Percentiles rank a stretch among this genome's conserved stretches.
These are phyloP conservation scores for Mrakia blollopis DNA, from an alignment of 768 basidiomycete genomes.

Conservation along the genomic window DNA sequence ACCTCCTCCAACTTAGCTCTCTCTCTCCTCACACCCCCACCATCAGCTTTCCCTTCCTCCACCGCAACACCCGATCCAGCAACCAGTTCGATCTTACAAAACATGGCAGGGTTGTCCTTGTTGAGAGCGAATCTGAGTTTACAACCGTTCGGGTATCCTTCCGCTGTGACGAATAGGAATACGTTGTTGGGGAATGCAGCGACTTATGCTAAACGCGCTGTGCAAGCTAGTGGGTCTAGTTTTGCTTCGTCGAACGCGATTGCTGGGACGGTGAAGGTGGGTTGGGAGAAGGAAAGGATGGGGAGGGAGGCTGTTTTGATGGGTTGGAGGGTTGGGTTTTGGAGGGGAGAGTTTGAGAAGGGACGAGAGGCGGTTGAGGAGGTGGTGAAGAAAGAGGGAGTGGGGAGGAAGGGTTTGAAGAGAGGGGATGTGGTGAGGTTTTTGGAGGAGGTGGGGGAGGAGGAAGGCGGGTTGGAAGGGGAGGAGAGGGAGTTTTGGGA, in stretches of 20 bases:
- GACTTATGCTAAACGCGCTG: slow-evolving; percentile 8
- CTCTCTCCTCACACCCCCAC: not conserved
- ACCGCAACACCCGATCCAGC: slow-evolving; percentile 9
- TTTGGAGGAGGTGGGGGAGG: not conserved
- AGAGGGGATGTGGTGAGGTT: not conserved
- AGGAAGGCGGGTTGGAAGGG: not conserved
- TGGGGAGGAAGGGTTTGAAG: not conserved
- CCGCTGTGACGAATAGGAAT: not conserved
- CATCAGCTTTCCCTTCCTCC: not conserved
- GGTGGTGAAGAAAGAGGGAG: not conserved
- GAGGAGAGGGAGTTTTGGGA: slow-evolving; percentile 8
- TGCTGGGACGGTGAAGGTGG: not conserved
- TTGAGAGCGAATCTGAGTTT: not conserved
- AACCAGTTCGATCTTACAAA: not conserved
- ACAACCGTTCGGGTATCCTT: not conserved
- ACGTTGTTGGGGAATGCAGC: not conserved
- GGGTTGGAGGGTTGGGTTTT: not conserved
- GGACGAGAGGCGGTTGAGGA: not conserved
- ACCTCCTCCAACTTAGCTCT: slow-evolving; percentile 1
- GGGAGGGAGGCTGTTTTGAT: slow-evolving; percentile 8
- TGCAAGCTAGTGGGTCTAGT: not conserved
- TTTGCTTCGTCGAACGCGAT: not conserved
- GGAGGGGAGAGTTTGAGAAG: not conserved
- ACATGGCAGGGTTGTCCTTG: not conserved
- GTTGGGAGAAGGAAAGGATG: slow-evolving; percentile 15